phyloP scores from a whole-genome alignment of 2,329 filamentous ascomycete genomes.

The Dothistroma pini region DNA sequence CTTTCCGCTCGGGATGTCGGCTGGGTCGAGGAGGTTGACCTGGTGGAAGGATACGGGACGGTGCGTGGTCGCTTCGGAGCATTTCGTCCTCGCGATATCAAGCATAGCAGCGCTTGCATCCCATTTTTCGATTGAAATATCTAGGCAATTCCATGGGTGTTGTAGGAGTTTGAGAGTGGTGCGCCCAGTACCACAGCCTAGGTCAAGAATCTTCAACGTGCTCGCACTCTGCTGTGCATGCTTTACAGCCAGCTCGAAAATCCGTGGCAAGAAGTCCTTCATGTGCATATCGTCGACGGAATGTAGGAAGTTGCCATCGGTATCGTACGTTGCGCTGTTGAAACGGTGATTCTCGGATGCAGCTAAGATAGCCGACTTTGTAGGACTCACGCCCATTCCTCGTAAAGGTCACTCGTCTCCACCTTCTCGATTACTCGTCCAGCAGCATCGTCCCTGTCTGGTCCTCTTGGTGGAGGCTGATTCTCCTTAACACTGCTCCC shows the following conservation, averaged over 20 bases:
- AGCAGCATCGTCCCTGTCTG: neutral
- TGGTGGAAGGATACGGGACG: conserved; percentile 6
- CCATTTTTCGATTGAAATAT: conserved; percentile 29
- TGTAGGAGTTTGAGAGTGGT: conserved; percentile 55
- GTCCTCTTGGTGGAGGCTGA: neutral
- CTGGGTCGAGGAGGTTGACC: conserved; percentile 6
- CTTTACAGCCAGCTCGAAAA: conserved; percentile 5
- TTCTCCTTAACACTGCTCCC: conserved; percentile 6
- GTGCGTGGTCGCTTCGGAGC: neutral
- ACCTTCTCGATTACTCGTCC: conserved; percentile 1
- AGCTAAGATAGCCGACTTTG: no score
- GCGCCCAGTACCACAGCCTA: conserved; percentile 63
- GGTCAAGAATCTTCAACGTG: conserved; percentile 51
- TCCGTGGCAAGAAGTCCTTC: conserved; percentile 45
- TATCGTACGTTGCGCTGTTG: conserved; percentile 53
- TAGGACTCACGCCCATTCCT: conserved; percentile 42
- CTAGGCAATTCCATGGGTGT: conserved; percentile 28
- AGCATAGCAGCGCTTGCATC: conserved; percentile 37
- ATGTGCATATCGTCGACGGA: conserved; percentile 59
- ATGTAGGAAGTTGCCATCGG: conserved; percentile 64
- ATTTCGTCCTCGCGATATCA: conserved; percentile 34
- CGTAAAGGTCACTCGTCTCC: conserved; percentile 46
- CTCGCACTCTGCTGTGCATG: conserved; percentile 13
- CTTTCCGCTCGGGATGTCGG: conserved; percentile 12
- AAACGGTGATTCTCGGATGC: no score